Base-by-base conservation (phyloP, 1,284 basidiomycete species). In the Pseudomicrostroma phylloplanum region DNA sequence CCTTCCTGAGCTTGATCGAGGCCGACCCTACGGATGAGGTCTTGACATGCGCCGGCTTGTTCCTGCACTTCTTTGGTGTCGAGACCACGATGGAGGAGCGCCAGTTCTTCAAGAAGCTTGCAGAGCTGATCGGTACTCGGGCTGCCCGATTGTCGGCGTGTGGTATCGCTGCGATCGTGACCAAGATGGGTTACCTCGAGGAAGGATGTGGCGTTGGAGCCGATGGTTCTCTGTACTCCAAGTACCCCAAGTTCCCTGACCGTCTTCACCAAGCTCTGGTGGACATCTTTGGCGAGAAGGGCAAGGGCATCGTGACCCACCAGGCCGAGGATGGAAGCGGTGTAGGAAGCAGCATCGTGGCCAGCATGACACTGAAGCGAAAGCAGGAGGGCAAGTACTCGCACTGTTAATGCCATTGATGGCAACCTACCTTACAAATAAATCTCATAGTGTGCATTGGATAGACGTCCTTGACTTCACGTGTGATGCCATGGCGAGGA, bases 1-100 rank as follows among this genome's bases (percentile, higher is more conserved):
- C 94, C 1, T 96, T 97, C 84, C 83, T 98, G 65, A 92, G 90
- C 55, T 83, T 97, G 61, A 96, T 98, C 87, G 94, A 97, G 82
- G 89, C 87, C 87, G 94, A 98, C 80, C 88, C 90, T 1, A 98
- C 94, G n/a, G 94, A 97, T 77, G 94, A 98, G 79, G 85, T 96
- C 49, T 85, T 97, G 57, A 96, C 93, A 84, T 86, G 92, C 74
- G 91, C 94, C 71, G 93, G 94, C 58, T 91, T 98, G 71, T 97
- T 98, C 82, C 87, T 69, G 15, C 75, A 77, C 72, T 78, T 78
- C 55, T 81, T 79, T 60, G 68, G 70, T 17, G 65, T 78, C 51
- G 74, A 78, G 60, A 78, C 76, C 1, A 75, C 72, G 25, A 59
- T 72, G 39, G 68, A 72, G 59, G 76, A 78, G 70, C 66, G 76